Base-by-base conservation (phyloP, 1,139 yeast genomes). In the Candida neerlandica region DNA sequence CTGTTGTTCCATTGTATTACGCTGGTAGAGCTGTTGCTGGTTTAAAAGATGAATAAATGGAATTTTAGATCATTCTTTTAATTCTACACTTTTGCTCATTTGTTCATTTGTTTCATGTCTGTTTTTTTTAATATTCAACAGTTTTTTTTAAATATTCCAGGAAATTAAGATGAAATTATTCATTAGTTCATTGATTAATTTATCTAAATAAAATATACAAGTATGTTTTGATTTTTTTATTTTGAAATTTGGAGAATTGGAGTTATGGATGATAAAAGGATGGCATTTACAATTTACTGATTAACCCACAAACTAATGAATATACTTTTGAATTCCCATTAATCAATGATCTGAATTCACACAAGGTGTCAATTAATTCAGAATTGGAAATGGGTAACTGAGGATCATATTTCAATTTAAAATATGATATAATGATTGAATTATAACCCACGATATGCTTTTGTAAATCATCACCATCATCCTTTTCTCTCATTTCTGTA, bases 1-100 rank as follows among this genome's bases (percentile, higher is more conserved):
- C 90, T 51, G 80, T 81, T 57, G 80, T 82, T 57, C 89, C 96
- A 61, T 74, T 86, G 59, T 82, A 71, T 77, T 89, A 86, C 81
- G 70, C 87, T 49, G 94, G 87, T 61, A 86, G 95, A 78, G 96
- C 96, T 61, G 44, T 53, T 15, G 42, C 45, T 32, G 57, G 57
- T 44, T 26, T 54, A 29, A 54, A 52, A 43, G 56, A 51, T 18
- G 33, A 39, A 39, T 39, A 39, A 26, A 23, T 15, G 23, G 21
- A 3, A n/a, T 35, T 15, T 14, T 34, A 15, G 27, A 10, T 23
- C 27, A 23, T 23, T 23, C 7, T 23, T 7, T 23, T 23, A 23
- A 23, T 23, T 23, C 27, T 23, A 23, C 27, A 23, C 27, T 23
- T 23, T 2, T 2, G 27, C 9, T 23, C 27, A 23, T 23, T 23